Evolutionary conservation across 106 monocot species (phyloP).

Genomic region (Iris macrosiphon): DNA sequence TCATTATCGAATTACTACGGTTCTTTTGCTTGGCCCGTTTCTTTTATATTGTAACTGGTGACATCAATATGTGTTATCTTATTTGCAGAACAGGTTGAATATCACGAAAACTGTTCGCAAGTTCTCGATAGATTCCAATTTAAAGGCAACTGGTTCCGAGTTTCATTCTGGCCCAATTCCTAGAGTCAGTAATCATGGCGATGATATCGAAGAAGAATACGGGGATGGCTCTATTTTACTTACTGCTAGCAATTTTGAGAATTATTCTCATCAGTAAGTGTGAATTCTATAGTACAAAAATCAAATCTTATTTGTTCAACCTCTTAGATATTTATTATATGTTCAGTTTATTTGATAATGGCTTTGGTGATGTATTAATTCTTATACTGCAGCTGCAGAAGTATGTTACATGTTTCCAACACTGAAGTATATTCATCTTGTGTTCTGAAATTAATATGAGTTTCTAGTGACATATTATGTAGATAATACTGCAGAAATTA

Average conservation of each 20-base stretch:
- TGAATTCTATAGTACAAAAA: background rate
- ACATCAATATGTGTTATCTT: background rate
- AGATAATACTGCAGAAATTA: too few relatives aligned
- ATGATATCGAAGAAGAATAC: slow-evolving; percentile 63
- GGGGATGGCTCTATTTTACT: slow-evolving; percentile 52
- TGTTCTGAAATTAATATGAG: too few relatives aligned
- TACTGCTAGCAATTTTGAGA: slow-evolving; percentile 61
- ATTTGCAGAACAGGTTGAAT: slow-evolving; percentile 91
- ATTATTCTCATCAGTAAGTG: slow-evolving; percentile 72
- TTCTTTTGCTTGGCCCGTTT: too few relatives aligned
- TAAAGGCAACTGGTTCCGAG: slow-evolving; percentile 67
- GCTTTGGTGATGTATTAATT: too few relatives aligned
- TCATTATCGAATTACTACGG: too few relatives aligned
- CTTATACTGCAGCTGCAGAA: too few relatives aligned
- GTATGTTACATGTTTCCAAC: too few relatives aligned
- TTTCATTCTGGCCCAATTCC: slow-evolving; percentile 81
- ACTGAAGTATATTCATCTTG: too few relatives aligned
- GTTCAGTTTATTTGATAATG: too few relatives aligned
- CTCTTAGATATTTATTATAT: too few relatives aligned
- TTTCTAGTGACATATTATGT: too few relatives aligned
- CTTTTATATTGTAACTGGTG: background rate
- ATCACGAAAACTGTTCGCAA: slow-evolving; percentile 92
- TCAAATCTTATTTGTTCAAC: too few relatives aligned
- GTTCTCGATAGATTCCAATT: slow-evolving; percentile 81
- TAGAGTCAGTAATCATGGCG: slow-evolving; percentile 71